These are phyloP conservation scores for Dendrobium chrysotoxum DNA, from an alignment of 106 monocot species.

Conservation along the genomic window DNA sequence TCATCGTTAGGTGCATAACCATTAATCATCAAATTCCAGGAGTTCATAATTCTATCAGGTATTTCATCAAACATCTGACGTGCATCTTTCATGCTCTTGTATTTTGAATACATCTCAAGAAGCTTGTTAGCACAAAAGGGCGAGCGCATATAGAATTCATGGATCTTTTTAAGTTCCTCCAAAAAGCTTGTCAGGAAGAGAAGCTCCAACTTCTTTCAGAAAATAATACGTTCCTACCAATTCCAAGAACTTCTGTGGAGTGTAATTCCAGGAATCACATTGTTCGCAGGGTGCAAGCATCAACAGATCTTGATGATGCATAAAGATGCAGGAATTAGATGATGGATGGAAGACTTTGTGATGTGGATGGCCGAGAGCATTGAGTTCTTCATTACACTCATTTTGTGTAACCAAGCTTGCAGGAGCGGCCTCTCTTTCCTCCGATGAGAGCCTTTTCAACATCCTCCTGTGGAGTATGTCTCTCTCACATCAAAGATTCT, in stretches of 20 bases:
- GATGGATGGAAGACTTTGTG: slow-evolving; percentile 3
- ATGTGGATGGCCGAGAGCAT: not conserved
- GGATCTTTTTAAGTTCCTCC: too few relatives aligned
- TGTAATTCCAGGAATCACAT: slow-evolving; percentile 10
- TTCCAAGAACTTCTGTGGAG: slow-evolving; percentile 8
- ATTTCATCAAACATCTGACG: slow-evolving; percentile 71
- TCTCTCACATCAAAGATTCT: slow-evolving; percentile 59
- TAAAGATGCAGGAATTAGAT: slow-evolving; percentile 2
- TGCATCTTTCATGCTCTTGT: slow-evolving; percentile 59
- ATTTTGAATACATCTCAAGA: too few relatives aligned
- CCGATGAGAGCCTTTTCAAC: slow-evolving; percentile 35
- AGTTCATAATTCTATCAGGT: slow-evolving; percentile 60
- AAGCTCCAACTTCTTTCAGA: slow-evolving; percentile 1
- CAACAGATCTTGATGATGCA: not conserved
- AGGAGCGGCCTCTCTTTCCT: slow-evolving; percentile 56
- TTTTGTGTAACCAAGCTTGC: too few relatives aligned
- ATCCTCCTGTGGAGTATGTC: slow-evolving; percentile 58
- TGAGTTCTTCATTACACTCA: not conserved
- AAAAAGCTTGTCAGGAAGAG: slow-evolving; percentile 6
- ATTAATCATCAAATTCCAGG: slow-evolving; percentile 75
- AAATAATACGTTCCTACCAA: slow-evolving; percentile 5
- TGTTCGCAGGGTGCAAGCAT: not conserved
- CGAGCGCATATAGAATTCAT: too few relatives aligned
- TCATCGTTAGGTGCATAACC: slow-evolving; percentile 52
- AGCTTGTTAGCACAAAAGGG: too few relatives aligned